Conservation (phyloP, 2,329 filamentous ascomycete species). For the Alternaria longipes region DNA sequence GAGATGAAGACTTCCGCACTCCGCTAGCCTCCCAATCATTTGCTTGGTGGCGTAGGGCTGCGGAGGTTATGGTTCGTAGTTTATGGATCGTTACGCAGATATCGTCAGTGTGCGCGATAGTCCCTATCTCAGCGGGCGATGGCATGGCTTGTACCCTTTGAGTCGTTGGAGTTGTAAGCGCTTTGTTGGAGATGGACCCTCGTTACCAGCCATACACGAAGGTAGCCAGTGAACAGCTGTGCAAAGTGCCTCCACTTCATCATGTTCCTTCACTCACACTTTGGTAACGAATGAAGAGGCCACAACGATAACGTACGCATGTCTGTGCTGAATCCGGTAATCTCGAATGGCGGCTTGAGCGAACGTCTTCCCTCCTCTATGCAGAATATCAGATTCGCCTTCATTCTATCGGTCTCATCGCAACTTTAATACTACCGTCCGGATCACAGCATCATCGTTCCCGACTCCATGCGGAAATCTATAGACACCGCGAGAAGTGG, state of each 20-base stretch:
- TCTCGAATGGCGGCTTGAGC: background rate
- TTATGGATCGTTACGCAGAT: background rate
- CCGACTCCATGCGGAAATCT: background rate
- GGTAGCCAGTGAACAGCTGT: background rate
- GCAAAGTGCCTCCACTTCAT: background rate
- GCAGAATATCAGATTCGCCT: too few relatives aligned
- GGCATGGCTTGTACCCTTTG: background rate
- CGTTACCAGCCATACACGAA: background rate
- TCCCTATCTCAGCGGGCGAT: too few relatives aligned
- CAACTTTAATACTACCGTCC: too few relatives aligned
- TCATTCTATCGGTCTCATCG: fast-evolving
- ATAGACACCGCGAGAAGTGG: background rate
- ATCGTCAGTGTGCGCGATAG: background rate
- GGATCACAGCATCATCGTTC: fast-evolving
- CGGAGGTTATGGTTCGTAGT: background rate
- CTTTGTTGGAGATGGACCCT: background rate
- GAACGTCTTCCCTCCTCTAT: background rate
- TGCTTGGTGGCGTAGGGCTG: background rate
- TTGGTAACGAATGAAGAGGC: background rate
- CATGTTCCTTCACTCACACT: background rate
- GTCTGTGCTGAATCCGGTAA: background rate
- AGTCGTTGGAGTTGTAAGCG: background rate
- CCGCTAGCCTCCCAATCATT: background rate
- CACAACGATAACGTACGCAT: background rate
- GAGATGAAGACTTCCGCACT: background rate